Base-by-base conservation (phyloP, 352 stramenopile genomes). In the Globisporangium cederbergense region DNA sequence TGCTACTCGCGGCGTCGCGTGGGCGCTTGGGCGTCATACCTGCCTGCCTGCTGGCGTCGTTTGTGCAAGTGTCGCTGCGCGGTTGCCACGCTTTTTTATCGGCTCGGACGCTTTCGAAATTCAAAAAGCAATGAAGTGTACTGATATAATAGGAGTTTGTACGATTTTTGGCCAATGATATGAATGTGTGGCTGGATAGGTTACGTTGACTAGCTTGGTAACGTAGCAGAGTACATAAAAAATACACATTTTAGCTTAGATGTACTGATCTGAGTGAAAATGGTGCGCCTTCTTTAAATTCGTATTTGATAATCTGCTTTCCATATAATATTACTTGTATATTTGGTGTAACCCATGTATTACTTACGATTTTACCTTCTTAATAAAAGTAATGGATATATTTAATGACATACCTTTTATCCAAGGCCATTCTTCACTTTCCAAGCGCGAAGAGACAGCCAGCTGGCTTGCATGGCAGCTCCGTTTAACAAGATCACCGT, bases 11-110 rank as follows among this genome's bases (percentile, higher is more conserved):
- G 16, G n/a, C 36, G 18, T 4, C n/a, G 42, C 42, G 42, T 5
- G 42, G 16, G 16, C 42, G 42, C 42, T 47, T 61, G 14, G 38
- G 36, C 38, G 55, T 61, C 55, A 61, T 61, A 25, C 22, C 22
- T 25, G 22, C 22, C 22, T 25, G 22, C 22, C 22, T 25, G 50
- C 0, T 50, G 13, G n/a, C 25, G 22, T 42, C 36, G 32, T 36
- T 46, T n/a, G 40, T n/a, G 22, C 13, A 14, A 28, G 4, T n/a
- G 34, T 22, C 18, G 22, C 14, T 52, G 47, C 22, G 14, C 38
- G 32, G 30, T 60, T 60, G 42, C 55, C 16, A 22, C 22, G 20
- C 7, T 60, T 60, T 34, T 47, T 47, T 20, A 47, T 8, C n/a
- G 42, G 8, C 16, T 46, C 4, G 36, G 11, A 20, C 20, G 20